phyloP scores from a whole-genome alignment of 371 early-diverging fungal genomes.

The Mucor mucedo region DNA sequence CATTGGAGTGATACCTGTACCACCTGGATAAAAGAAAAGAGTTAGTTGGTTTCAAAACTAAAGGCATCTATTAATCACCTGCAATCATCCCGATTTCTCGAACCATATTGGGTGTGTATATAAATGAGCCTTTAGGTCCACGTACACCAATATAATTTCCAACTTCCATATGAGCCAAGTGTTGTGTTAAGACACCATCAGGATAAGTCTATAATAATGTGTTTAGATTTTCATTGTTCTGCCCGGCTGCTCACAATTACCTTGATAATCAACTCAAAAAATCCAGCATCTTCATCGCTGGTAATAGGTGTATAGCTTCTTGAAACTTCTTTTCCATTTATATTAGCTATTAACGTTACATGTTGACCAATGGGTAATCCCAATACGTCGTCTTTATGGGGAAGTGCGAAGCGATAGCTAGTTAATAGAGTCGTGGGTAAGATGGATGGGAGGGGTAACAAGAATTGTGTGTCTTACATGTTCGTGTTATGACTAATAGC shows the following conservation, averaged over 20 bases:
- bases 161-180: conserved; percentile 64
- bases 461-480: conserved; percentile 51
- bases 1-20: conserved; percentile 93
- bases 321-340: conserved; percentile 76
- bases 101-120: conserved; percentile 79
- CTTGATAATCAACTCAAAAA: conserved; percentile 89
- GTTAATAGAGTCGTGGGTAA: neutral
- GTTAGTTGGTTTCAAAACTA: neutral
- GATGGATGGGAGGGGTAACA: neutral
- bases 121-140: conserved; percentile 91
- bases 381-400: conserved; percentile 57
- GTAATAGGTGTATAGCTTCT: conserved; percentile 93
- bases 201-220: conserved; percentile 69
- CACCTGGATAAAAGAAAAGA: conserved; percentile 40
- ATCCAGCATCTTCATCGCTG: conserved; percentile 74
- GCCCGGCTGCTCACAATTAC: conserved; percentile 38
- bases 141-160: conserved; percentile 77
- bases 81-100: conserved; percentile 88
- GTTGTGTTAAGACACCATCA: conserved; percentile 75
- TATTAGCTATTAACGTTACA: conserved; percentile 74
- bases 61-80: conserved; percentile 43
- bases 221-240: neutral
- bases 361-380: conserved; percentile 92
- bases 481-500: conserved; percentile 76
- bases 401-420: conserved; percentile 86